Percentiles rank a stretch among this genome's conserved stretches.
phyloP scores from a whole-genome alignment of 805 yeast species.

The Saccharomycopsis sp. region DNA sequence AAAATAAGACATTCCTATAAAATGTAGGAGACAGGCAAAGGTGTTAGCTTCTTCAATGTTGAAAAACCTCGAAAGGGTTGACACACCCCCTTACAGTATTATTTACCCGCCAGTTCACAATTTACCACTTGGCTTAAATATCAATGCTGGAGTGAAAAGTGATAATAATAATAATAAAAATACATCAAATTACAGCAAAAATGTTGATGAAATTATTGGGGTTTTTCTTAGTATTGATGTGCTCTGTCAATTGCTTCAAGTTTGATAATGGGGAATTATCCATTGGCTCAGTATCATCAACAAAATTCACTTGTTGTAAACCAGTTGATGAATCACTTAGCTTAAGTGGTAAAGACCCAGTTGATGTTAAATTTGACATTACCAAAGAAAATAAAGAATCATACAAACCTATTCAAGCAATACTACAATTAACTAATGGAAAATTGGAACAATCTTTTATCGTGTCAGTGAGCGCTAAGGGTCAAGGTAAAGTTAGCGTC shows the following conservation, averaged over 20 bases:
- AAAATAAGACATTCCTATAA: too few relatives aligned
- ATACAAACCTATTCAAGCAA: constrained; percentile 18
- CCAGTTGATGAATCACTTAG: constrained; percentile 6
- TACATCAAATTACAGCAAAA: too few relatives aligned
- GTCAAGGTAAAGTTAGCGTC: constrained; percentile 3
- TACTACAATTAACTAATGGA: constrained; percentile 11
- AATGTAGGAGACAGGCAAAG: too few relatives aligned
- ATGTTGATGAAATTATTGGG: background rate
- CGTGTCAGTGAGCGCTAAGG: constrained; percentile 7
- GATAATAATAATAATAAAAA: too few relatives aligned
- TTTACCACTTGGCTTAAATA: too few relatives aligned
- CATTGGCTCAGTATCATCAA: background rate
- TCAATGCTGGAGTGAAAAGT: too few relatives aligned
- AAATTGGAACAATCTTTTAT: constrained; percentile 15
- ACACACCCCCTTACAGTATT: too few relatives aligned
- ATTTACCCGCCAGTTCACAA: too few relatives aligned
- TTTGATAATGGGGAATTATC: constrained; percentile 8
- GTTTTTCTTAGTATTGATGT: background rate
- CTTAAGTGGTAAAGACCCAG: constrained; percentile 6
- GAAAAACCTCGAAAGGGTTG: too few relatives aligned
- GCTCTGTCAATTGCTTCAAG: constrained; percentile 2
- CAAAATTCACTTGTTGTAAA: constrained; percentile 19
- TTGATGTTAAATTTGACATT: constrained; percentile 14
- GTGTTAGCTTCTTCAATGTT: too few relatives aligned
- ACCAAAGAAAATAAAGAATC: constrained; percentile 12